phyloP scores from a whole-genome alignment of 768 basidiomycete species.

The Russula emetica region DNA sequence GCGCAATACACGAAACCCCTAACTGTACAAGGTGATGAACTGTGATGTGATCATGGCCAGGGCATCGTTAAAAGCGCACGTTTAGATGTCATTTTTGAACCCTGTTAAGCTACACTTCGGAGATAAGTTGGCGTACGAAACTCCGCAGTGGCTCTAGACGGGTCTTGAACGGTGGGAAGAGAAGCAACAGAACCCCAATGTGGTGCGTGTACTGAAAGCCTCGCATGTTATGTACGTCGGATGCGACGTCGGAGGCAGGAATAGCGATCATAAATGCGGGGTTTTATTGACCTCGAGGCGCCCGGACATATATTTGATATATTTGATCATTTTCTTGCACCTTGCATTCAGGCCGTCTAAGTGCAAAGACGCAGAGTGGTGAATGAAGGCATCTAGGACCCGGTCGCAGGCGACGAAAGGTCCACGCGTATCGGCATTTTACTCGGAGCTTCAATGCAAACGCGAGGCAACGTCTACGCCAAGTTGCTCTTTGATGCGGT shows the following conservation, averaged over 20 bases:
- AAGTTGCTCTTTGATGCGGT: conserved; percentile 14
- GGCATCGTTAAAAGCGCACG: conserved; percentile 11
- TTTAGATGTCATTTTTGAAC: conserved; percentile 8
- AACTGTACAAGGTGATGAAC: conserved; percentile 13
- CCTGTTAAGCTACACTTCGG: conserved; percentile 5
- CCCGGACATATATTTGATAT: conserved; percentile 15
- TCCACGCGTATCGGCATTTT: conserved; percentile 13
- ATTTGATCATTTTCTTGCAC: conserved; percentile 24
- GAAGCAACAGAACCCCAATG: conserved; percentile 14
- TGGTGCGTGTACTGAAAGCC: conserved; percentile 17
- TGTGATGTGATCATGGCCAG: conserved; percentile 18
- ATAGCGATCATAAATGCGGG: conserved; percentile 26
- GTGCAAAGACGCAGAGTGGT: conserved; percentile 12
- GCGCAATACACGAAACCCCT: conserved; percentile 17
- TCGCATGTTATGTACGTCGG: conserved; percentile 22
- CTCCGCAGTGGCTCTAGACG: conserved; percentile 13
- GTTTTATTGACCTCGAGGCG: conserved; percentile 23
- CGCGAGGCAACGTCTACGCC: conserved; percentile 14
- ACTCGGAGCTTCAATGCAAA: conserved; percentile 23
- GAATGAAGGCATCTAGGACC: neutral
- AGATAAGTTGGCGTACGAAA: conserved; percentile 15
- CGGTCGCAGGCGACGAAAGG: conserved; percentile 4
- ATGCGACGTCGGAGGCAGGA: conserved; percentile 24
- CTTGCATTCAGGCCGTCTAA: conserved; percentile 16
- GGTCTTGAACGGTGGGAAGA: conserved; percentile 12